Base-by-base conservation (phyloP, 2,329 filamentous ascomycete species). In the Trichoderma aggressivum region DNA sequence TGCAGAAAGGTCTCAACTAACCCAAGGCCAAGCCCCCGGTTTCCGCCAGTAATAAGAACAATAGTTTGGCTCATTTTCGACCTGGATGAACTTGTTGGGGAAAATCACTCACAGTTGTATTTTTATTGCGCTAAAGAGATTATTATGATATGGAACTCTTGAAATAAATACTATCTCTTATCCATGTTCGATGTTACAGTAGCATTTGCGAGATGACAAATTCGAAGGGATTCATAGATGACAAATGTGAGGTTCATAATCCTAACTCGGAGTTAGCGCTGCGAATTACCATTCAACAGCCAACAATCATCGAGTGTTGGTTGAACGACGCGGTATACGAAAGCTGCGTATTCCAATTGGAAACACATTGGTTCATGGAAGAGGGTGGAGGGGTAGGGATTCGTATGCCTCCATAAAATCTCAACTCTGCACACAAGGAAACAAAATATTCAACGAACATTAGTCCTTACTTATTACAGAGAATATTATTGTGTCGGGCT, bases 11-110 rank as follows among this genome's bases (percentile, higher is more conserved):
- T 67, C 47, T 75, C 75, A 39, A 82, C 73, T 4, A 84, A 75
- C 3, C 81, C 82, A 8, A 78, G 74, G 7, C 83, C 82, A 7
- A 84, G 76, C 63, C 82, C 82, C 67, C 81, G 77, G 70, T 84
- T 84, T 14, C 75, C 80, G 58, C 82, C 82, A 0, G 82, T 84
- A 21, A 84, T 73, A 3, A 83, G 28, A 34, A 64, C 43, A 14
- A 43, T 5, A 18, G 61, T 64, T 24, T 50, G 61, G 24, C 43
- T 50, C 61, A 64, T 64, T 18, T 14, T 34, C 18, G 14, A n/a
- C 12, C 26, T 11, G 14, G 30, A 26, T 28, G 59, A n/a, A 21
- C 4, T 12, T 21, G 4, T 8, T 18, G 18, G 0, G 12, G 24
- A 16, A 24, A 60, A 34, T 16, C n/a, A 11, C 30, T 7, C 4